Evolutionary conservation across 177 flowering plant species (phyloP), one percentile per base, ranked within the genome.

Genomic region (Vitis hybrid): DNA sequence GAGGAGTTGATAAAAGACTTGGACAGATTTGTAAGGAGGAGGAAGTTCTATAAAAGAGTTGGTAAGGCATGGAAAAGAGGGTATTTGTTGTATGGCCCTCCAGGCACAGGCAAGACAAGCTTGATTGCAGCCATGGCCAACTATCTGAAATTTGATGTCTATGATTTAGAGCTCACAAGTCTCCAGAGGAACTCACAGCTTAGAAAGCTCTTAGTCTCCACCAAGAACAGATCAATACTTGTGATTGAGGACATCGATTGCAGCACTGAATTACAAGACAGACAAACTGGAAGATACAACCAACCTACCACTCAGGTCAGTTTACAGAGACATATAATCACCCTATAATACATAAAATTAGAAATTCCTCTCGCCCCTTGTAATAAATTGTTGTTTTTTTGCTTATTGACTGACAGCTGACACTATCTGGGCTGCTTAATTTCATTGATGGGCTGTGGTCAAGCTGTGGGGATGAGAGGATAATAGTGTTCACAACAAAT

Each of bases 81-180:
- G 21, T 78, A 78, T 48, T 56, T 78, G 54, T 65, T 78, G 67
- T 74, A 74, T 73, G 80, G 76, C 0, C 80, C 80, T 18, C 76
- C 80, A 5, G 74, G 74, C n/a, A 78, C 80, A 2, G 80, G 81
- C 6, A 78, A 78, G 60, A 75, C 81, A 14, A 79, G 79, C 72
- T 70, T 79, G 79, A 64, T 80, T 52, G 82, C 80, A 12, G 82
- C 82, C 62, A 80, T 80, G 80, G 82, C 82, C 16, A 76, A 80
- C 52, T 74, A 80, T 49, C 52, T 80, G 62, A 80, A 74, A 32
- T 80, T 80, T 32, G 51, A 80, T 66, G 63, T 80, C 7, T 80
- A 74, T 64, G 78, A 70, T 40, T n/a, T 74, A 60, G 77, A 74
- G 68, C 73, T 74, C 48, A 51, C 70, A 7, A 60, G 57, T 52